Evolutionary conservation across 768 basidiomycete species (phyloP).

Genomic region (Russula foetens): DNA sequence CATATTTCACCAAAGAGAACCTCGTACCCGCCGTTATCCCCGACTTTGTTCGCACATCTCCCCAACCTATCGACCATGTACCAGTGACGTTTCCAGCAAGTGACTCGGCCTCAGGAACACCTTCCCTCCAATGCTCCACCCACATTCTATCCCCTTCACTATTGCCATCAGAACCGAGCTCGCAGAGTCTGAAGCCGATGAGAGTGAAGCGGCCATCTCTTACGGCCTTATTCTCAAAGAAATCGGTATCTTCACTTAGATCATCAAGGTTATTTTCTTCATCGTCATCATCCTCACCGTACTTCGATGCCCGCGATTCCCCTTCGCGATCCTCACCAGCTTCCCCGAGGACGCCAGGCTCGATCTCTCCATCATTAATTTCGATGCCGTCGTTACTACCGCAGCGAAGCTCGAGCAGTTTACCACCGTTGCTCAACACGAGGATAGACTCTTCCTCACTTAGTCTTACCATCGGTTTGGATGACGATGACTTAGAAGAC

Average conservation of each 20-base stretch:
- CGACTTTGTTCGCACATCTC: constrained; percentile 24
- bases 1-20: constrained; percentile 23
- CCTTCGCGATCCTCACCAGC: constrained; percentile 6
- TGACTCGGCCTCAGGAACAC: constrained; percentile 26
- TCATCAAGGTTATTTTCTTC: constrained; percentile 26
- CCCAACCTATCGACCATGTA: constrained; percentile 14
- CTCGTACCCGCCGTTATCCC: constrained; percentile 27
- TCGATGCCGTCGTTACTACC: constrained; percentile 40
- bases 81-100: constrained; percentile 40
- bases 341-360: constrained; percentile 16
- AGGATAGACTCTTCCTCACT: constrained; percentile 51
- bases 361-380: constrained; percentile 26
- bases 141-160: constrained; percentile 27
- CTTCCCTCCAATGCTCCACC: constrained; percentile 32
- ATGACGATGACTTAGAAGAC: constrained; percentile 25
- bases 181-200: constrained; percentile 30
- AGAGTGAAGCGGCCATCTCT: constrained; percentile 61
- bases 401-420: constrained; percentile 37
- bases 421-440: constrained; percentile 55
- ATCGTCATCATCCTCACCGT: constrained; percentile 27
- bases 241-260: constrained; percentile 42
- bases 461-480: constrained; percentile 20
- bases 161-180: constrained; percentile 25
- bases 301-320: constrained; percentile 32
- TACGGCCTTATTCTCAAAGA: constrained; percentile 59